phyloP scores from a whole-genome alignment of 345 rosid genomes.

The Eucalyptus grandis region DNA sequence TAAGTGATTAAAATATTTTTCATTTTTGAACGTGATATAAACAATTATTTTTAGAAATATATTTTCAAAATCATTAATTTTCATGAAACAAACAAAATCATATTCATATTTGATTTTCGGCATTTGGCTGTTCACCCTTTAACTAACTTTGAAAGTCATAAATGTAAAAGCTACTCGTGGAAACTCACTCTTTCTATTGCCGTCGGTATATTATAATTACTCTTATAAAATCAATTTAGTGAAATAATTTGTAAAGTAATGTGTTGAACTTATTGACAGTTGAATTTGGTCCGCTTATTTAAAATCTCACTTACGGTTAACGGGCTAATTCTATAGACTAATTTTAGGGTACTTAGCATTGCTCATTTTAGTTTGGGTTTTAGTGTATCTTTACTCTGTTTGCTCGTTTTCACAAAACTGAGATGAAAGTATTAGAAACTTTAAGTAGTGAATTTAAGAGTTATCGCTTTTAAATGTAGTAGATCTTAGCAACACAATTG shows the following conservation, averaged over 20 bases:
- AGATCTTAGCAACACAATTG: background rate
- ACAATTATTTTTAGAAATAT: no score
- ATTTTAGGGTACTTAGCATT: background rate
- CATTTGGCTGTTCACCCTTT: fast-evolving
- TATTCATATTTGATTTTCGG: background rate
- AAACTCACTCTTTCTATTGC: background rate
- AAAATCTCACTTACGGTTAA: background rate
- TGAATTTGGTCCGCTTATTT: background rate
- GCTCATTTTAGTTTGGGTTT: background rate
- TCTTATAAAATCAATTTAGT: background rate
- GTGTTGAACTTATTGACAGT: background rate
- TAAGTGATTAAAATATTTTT: no score
- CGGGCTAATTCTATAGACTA: fast-evolving
- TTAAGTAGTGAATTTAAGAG: background rate
- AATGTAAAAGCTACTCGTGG: fast-evolving
- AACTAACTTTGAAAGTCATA: background rate
- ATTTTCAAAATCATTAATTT: no score
- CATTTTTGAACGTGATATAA: no score
- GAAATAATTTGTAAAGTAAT: fast-evolving
- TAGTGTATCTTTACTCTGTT: background rate
- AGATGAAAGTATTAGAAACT: background rate
- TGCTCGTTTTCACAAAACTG: background rate
- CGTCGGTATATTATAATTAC: fast-evolving
- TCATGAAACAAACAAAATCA: fast-evolving
- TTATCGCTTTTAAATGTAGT: background rate